Evolutionary conservation across 352 stramenopile species (phyloP).

Genomic region (Phytophthora aleatoria): DNA sequence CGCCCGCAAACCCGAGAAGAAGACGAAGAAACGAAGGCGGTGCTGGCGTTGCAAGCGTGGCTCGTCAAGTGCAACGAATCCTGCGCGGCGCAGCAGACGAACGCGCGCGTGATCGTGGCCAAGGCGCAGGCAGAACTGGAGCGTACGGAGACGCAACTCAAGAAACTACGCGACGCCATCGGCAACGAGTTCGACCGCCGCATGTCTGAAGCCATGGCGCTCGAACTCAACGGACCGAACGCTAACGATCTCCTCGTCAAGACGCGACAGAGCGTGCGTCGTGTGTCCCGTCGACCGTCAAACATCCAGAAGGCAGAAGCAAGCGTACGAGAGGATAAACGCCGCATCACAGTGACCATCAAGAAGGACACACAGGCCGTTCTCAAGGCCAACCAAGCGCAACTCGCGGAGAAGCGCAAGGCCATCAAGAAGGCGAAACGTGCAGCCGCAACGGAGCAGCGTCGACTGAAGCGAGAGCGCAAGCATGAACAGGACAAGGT

Average conservation of each 20-base stretch:
- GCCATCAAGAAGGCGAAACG: conserved; percentile 49
- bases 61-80: conserved; percentile 61
- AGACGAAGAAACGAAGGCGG: conserved; percentile 28
- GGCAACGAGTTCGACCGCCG: conserved; percentile 60
- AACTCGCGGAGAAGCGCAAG: conserved; percentile 46
- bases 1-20: conserved; percentile 21
- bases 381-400: conserved; percentile 47
- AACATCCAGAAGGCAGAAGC: conserved; percentile 12
- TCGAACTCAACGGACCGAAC: conserved; percentile 31
- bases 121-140: conserved; percentile 53
- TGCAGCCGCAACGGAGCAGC: conserved; percentile 35
- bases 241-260: conserved; percentile 29
- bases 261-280: conserved; percentile 25
- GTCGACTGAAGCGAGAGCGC: conserved; percentile 41
- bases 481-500: conserved; percentile 51
- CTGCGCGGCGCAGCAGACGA: conserved; percentile 45
- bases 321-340: conserved; percentile 15
- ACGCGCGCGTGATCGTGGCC: conserved; percentile 40
- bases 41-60: conserved; percentile 69
- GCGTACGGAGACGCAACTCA: conserved; percentile 61
- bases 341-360: conserved; percentile 51
- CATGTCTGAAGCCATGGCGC: conserved; percentile 47
- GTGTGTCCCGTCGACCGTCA: conserved; percentile 22
- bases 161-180: conserved; percentile 63
- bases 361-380: conserved; percentile 61